Base-by-base conservation (phyloP, 352 stramenopile species). In the Globisporangium megalacanthum region DNA sequence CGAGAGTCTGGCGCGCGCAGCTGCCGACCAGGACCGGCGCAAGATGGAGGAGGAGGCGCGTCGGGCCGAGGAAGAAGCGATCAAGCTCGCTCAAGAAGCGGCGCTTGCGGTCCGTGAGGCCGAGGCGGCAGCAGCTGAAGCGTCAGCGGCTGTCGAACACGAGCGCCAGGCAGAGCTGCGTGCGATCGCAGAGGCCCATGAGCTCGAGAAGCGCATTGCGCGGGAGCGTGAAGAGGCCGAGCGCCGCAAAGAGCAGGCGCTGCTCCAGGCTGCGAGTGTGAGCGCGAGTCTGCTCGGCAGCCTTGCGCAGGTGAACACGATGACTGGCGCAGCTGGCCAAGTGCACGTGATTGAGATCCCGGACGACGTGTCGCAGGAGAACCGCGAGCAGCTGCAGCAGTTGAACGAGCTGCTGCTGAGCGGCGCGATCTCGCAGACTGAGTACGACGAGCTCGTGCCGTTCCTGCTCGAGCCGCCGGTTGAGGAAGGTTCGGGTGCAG, bases 381-480 rank as follows among this genome's bases (percentile, higher is more conserved):
- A 92, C 69, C 80, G 82, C 51, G 83, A 95, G 65, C 83, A 95
- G 60, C 63, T 95, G 29, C 66, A 92, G 60, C 83, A 95, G 71
- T 61, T 95, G 39, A 93, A 91, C 67, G 85, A 93, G 58, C 56
- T 95, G 58, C 62, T 95, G 45, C 72, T 95, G 49, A 85, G 78
- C 51, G 83, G 85, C 22, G 83, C 85, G 14, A 95, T 95, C 52
- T 75, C 80, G 29, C 85, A 93, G 69, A 71, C 67, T 47, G 85
- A 95, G 66, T 93, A 95, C 68, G 85, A 95, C 49, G 83, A 93
- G 50, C 70, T 95, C 22, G 83, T 95, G 60, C 83, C 85, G n/a
- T 95, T 95, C 64, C 29, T 93, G 58, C 64, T 95, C 20, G 85
- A 92, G 66, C 75, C 83, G 54, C 83, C 79, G 13, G 57, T 62